Base-by-base conservation (phyloP, 371 early-diverging fungal genomes). In the Apophysomyces elegans region DNA sequence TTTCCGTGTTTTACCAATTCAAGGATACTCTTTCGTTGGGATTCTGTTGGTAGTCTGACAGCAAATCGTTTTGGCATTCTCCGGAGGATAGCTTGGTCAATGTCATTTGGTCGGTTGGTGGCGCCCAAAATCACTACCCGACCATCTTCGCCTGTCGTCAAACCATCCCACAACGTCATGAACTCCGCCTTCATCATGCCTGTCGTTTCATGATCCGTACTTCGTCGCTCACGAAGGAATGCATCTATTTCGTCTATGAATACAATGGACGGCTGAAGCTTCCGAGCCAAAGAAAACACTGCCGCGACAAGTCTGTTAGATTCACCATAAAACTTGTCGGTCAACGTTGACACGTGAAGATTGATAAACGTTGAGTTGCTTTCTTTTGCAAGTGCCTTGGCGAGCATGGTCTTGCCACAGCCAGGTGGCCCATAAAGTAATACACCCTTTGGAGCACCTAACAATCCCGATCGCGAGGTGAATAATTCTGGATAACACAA, bases 231-330 rank as follows among this genome's bases (percentile, higher is more conserved):
- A n/a, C 98, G 86, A 65, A 98, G 76, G 71, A 99, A 96, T 12
- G 95, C 91, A 75, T 99, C 99, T 58, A 97, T 95, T 75, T 99
- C 99, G 77, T 99, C 99, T 74, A 99, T 96, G 75, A 99, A 99
- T 18, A 99, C 91, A 68, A 99, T 97, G 37, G 92, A 81, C 0
- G 99, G 99, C 73, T 96, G 92, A 50, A 99, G 84, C 80, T 97
- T 97, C 62, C 88, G 84, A 0, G 99, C 99, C 43, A 98, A 78
- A 0, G 95, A 88, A 71, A 99, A 99, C 44, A 98, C 80, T 0
- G 95, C 99, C 13, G 93, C 83, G 4, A 96, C 95, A 5, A 97
- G 85, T 68, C 95, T 95, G 77, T 99, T 96, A 56, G 94, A 93
- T 81, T 99, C 98, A 47, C 99, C 99, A 82, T 94, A 96, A 86